These are phyloP conservation scores for Gaertneriomyces sp. DNA, from an alignment of 192 early-diverging fungal genomes.

Conservation along the genomic window DNA sequence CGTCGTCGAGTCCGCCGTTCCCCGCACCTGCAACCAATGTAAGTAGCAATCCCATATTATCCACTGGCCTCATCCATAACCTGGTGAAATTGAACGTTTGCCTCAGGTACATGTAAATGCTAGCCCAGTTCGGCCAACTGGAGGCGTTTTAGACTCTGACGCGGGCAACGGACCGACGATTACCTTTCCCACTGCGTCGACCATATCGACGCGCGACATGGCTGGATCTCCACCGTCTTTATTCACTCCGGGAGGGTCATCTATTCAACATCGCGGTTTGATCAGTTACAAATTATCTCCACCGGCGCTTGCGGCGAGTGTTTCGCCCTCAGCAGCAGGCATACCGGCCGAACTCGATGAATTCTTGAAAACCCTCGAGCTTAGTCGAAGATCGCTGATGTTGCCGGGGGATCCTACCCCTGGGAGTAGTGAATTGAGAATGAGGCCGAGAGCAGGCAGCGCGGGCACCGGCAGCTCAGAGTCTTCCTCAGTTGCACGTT, in stretches of 20 bases:
- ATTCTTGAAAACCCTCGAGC: slow-evolving; percentile 19
- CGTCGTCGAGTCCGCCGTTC: slow-evolving; percentile 16
- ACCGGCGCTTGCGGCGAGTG: slow-evolving; percentile 7
- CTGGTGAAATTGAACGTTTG: too few relatives aligned
- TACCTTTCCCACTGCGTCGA: slow-evolving; percentile 1
- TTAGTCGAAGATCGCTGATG: slow-evolving; percentile 2
- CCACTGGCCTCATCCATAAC: too few relatives aligned
- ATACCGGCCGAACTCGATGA: slow-evolving; percentile 5
- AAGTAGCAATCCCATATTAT: too few relatives aligned
- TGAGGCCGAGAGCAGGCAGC: background rate
- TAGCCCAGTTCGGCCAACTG: too few relatives aligned
- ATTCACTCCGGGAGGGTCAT: slow-evolving; percentile 12
- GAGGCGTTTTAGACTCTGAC: too few relatives aligned
- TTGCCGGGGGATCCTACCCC: background rate
- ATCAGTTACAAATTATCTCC: background rate
- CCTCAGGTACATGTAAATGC: too few relatives aligned
- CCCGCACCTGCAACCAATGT: too few relatives aligned
- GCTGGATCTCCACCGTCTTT: background rate
- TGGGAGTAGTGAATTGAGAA: background rate
- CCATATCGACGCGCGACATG: background rate
- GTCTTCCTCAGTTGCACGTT: background rate
- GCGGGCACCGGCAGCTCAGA: too few relatives aligned
- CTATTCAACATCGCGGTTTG: background rate
- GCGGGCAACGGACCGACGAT: background rate
- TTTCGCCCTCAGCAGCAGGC: background rate